phyloP scores from a whole-genome alignment of 768 basidiomycete species.

The Boletus subparvulus region DNA sequence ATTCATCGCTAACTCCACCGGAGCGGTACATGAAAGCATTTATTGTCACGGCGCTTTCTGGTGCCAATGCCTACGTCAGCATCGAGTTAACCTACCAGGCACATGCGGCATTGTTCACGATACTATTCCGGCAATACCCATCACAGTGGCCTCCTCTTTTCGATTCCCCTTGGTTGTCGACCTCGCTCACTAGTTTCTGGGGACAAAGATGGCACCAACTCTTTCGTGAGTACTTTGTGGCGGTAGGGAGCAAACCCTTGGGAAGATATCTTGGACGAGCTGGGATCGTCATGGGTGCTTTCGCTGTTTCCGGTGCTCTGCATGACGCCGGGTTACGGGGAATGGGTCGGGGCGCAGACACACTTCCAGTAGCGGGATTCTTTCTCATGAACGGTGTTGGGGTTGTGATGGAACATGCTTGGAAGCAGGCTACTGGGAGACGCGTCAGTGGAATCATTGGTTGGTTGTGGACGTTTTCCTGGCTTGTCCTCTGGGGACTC shows the following conservation, averaged over 20 bases:
- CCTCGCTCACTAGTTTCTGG: slow-evolving; percentile 66
- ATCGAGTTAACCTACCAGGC: slow-evolving; percentile 46
- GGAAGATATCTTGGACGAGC: slow-evolving; percentile 44
- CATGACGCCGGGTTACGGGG: slow-evolving; percentile 61
- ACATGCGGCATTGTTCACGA: slow-evolving; percentile 42
- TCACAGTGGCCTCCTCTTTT: slow-evolving; percentile 66
- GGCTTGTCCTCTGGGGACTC: slow-evolving; percentile 49
- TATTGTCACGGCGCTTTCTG: slow-evolving; percentile 42
- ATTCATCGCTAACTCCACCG: slow-evolving; percentile 32
- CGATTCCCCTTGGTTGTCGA: slow-evolving; percentile 53
- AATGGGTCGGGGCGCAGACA: slow-evolving; percentile 54
- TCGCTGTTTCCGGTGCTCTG: slow-evolving; percentile 56
- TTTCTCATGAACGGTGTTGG: slow-evolving; percentile 60
- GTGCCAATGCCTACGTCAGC: slow-evolving; percentile 44
- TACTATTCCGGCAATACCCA: slow-evolving; percentile 48
- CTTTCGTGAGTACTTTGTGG: slow-evolving; percentile 57
- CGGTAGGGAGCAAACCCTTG: slow-evolving; percentile 48
- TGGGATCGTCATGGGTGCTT: slow-evolving; percentile 56
- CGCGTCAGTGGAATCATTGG: slow-evolving; percentile 50
- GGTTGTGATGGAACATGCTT: slow-evolving; percentile 47
- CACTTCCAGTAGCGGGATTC: slow-evolving; percentile 43
- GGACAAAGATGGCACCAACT: slow-evolving; percentile 66
- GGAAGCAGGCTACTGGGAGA: slow-evolving; percentile 43
- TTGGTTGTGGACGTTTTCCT: slow-evolving; percentile 49
- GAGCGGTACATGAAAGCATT: slow-evolving; percentile 43